These are phyloP conservation scores for Lentinus tigrinus DNA, from an alignment of 768 basidiomycete genomes.

Conservation along the genomic window DNA sequence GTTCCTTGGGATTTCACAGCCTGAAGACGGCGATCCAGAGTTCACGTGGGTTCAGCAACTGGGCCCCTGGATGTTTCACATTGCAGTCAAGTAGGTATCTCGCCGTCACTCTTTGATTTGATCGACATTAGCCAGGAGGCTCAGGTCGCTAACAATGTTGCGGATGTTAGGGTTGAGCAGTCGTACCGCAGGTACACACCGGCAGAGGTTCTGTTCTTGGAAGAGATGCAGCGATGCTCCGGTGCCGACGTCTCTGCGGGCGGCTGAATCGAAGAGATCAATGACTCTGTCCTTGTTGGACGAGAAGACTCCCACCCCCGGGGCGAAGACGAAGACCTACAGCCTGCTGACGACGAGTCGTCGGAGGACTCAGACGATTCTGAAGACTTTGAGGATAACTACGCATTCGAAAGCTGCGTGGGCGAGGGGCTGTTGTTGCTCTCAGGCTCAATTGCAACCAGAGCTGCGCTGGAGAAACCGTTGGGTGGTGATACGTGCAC, in stretches of 20 bases:
- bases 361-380: too few relatives aligned
- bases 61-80: background rate
- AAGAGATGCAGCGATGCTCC: background rate
- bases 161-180: background rate
- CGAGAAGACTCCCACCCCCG: too few relatives aligned
- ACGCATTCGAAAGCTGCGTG: too few relatives aligned
- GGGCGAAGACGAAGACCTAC: too few relatives aligned
- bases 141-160: background rate
- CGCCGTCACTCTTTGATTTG: background rate
- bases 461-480: too few relatives aligned
- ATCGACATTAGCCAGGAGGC: background rate
- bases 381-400: too few relatives aligned
- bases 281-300: too few relatives aligned
- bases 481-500: too few relatives aligned
- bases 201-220: conserved; percentile 2
- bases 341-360: too few relatives aligned
- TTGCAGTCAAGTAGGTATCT: conserved; percentile 4
- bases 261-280: background rate
- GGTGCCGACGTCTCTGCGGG: background rate
- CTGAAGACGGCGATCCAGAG: background rate
- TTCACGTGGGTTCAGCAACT: conserved; percentile 7
- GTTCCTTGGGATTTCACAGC: background rate
- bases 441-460: too few relatives aligned
- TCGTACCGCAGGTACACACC: background rate
- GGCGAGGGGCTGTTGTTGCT: too few relatives aligned